phyloP scores from a whole-genome alignment of 345 rosid genomes.

The Lepidium didymum region DNA sequence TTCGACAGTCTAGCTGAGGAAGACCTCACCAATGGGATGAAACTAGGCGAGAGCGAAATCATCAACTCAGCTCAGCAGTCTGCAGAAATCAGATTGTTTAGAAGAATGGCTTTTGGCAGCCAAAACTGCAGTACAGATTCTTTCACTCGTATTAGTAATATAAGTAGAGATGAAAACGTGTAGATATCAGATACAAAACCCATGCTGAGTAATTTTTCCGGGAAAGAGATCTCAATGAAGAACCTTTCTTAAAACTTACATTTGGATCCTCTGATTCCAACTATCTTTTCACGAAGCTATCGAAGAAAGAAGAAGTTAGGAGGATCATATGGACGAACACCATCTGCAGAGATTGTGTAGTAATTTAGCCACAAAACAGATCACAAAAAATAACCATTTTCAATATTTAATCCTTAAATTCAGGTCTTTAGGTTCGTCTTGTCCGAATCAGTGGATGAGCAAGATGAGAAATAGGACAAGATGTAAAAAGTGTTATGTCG shows the following conservation, averaged over 20 bases:
- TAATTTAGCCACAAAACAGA: not conserved
- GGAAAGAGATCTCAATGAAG: not conserved
- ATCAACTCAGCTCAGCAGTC: constrained; percentile 72
- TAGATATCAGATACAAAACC: constrained; percentile 29
- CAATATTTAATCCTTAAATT: not conserved
- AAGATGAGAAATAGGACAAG: not conserved
- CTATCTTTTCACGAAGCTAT: not conserved
- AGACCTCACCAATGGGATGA: constrained; percentile 88
- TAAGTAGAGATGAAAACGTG: constrained; percentile 28
- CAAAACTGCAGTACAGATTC: constrained; percentile 75
- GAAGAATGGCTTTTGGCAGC: constrained; percentile 85
- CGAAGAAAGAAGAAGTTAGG: not conserved
- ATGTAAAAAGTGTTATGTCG: not conserved
- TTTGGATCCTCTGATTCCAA: not conserved
- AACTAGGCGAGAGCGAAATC: constrained; percentile 76
- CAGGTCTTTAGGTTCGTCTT: not conserved
- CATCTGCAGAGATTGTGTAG: not conserved
- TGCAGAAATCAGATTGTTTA: constrained; percentile 76
- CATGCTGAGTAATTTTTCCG: not conserved
- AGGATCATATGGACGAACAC: not conserved
- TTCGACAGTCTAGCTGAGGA: constrained; percentile 55
- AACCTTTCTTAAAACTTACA: constrained; percentile 7
- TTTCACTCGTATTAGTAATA: constrained; percentile 34
- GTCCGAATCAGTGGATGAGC: not conserved
- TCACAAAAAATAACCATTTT: not conserved